These are phyloP conservation scores for Penicillium sp. DNA, from an alignment of 2,329 filamentous ascomycete genomes.

Conservation along the genomic window DNA sequence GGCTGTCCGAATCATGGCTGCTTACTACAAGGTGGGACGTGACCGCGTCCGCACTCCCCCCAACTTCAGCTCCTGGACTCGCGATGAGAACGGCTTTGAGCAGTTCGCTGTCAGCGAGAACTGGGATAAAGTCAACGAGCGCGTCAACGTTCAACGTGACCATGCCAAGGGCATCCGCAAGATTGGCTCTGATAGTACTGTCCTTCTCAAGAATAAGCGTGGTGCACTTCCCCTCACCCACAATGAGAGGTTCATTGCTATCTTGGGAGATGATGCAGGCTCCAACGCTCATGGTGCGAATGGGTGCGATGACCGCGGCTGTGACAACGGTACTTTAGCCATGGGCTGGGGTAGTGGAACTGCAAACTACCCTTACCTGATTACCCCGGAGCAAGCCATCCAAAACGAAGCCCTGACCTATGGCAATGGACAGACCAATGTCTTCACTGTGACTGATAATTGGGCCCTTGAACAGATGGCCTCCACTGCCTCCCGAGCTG, in stretches of 20 bases:
- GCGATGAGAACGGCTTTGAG: slow-evolving; percentile 68
- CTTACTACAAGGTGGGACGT: slow-evolving; percentile 63
- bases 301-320: slow-evolving; percentile 69
- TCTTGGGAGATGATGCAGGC: slow-evolving; percentile 81
- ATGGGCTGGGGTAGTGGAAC: slow-evolving; percentile 65
- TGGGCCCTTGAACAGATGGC: slow-evolving; percentile 54
- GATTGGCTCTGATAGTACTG: slow-evolving; percentile 74
- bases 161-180: slow-evolving; percentile 73
- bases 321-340: slow-evolving; percentile 59
- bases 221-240: slow-evolving; percentile 67
- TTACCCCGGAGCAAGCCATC: slow-evolving; percentile 63
- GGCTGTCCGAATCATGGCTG: slow-evolving; percentile 74
- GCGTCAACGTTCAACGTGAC: slow-evolving; percentile 77
- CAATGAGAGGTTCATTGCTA: slow-evolving; percentile 70
- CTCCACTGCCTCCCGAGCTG: slow-evolving; percentile 51
- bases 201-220: slow-evolving; percentile 82
- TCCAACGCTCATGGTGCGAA: slow-evolving; percentile 74
- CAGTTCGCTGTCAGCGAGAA: slow-evolving; percentile 63
- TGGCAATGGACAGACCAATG: slow-evolving; percentile 60
- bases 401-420: slow-evolving; percentile 60
- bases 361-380: slow-evolving; percentile 61
- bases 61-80: slow-evolving; percentile 89
- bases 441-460: slow-evolving; percentile 61
- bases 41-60: slow-evolving; percentile 55
- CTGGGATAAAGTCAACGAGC: slow-evolving; percentile 68